phyloP scores from a whole-genome alignment of 2,329 filamentous ascomycete genomes.

The Gnomoniopsis sp. region DNA sequence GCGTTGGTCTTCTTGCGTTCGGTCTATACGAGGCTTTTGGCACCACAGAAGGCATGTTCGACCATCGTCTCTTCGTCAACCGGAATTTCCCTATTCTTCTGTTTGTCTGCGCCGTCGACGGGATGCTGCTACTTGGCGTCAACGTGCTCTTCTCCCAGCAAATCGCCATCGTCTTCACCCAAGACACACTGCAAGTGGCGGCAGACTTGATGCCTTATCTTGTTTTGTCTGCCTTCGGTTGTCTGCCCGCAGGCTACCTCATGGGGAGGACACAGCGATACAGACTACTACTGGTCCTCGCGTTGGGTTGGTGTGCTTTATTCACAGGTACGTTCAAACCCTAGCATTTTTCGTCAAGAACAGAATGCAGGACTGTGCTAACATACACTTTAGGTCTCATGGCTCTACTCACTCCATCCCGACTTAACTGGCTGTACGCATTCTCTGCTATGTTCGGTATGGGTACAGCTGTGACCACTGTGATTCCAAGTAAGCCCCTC shows the following conservation, averaged over 20 bases:
- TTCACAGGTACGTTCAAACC: conserved; percentile 6
- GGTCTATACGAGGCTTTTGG: conserved; percentile 4
- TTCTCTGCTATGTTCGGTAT: conserved; percentile 12
- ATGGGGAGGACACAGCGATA: conserved; percentile 7
- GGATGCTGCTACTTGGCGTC: conserved; percentile 11
- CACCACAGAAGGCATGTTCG: conserved; percentile 4
- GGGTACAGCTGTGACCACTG: conserved; percentile 10
- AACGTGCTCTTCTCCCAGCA: conserved; percentile 12
- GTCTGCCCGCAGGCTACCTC: conserved; percentile 9
- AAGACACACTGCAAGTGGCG: conserved; percentile 8
- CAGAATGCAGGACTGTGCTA: not conserved
- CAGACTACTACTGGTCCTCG: conserved; percentile 1
- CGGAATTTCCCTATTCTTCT: conserved; percentile 9
- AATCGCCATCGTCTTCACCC: conserved; percentile 7
- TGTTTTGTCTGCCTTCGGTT: conserved; percentile 8
- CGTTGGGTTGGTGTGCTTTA: conserved; percentile 9
- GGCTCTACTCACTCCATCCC: conserved; percentile 4
- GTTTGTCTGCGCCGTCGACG: conserved; percentile 10
- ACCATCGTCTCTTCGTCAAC: conserved; percentile 10
- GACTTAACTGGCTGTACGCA: conserved; percentile 2
- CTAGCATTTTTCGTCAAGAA: not conserved
- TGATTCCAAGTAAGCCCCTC: conserved; percentile 2
- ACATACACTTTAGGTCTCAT: conserved; percentile 3
- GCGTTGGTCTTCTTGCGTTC: conserved; percentile 1
- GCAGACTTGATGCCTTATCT: conserved; percentile 8